Percentiles rank a stretch among this genome's conserved stretches.
These are phyloP conservation scores for Microstegium vimineum DNA, from an alignment of 176 grass and related monocot genomes.

Conservation along the genomic window DNA sequence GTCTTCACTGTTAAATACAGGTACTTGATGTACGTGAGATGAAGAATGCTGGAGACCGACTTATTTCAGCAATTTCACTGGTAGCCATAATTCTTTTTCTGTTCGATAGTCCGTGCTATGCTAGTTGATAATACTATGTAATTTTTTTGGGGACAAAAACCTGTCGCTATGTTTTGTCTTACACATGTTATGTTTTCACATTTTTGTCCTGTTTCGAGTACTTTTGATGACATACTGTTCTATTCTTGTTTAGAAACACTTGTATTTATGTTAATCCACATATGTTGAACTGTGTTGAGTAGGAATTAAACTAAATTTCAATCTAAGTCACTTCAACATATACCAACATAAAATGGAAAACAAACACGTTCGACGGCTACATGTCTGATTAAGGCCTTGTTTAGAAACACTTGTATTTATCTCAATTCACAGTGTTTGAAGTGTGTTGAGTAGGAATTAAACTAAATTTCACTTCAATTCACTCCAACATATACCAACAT, in stretches of 20 bases:
- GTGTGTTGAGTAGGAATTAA: no score
- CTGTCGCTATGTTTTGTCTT: not conserved
- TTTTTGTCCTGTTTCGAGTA: constrained; percentile 4
- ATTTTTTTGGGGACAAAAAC: not conserved
- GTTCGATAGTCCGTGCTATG: not conserved
- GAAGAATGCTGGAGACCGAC: constrained; percentile 57
- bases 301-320: no score
- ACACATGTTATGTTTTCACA: not conserved
- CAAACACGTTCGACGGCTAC: no score
- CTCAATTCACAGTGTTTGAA: no score
- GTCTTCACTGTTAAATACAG: constrained; percentile 25
- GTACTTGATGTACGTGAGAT: constrained; percentile 76
- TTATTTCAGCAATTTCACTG: constrained; percentile 68
- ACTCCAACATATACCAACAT: no score
- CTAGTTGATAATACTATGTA: not conserved
- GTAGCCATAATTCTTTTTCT: constrained; percentile 18
- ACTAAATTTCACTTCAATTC: no score
- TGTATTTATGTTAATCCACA: no score
- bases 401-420: no score
- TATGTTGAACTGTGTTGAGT: no score
- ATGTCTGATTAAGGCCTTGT: no score
- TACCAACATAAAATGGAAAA: no score
- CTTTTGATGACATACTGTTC: not conserved
- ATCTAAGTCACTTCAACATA: no score
- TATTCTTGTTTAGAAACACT: constrained; percentile 48